These are phyloP conservation scores for Metschnikowia lochheadii DNA, from an alignment of 805 yeast genomes.

Conservation along the genomic window DNA sequence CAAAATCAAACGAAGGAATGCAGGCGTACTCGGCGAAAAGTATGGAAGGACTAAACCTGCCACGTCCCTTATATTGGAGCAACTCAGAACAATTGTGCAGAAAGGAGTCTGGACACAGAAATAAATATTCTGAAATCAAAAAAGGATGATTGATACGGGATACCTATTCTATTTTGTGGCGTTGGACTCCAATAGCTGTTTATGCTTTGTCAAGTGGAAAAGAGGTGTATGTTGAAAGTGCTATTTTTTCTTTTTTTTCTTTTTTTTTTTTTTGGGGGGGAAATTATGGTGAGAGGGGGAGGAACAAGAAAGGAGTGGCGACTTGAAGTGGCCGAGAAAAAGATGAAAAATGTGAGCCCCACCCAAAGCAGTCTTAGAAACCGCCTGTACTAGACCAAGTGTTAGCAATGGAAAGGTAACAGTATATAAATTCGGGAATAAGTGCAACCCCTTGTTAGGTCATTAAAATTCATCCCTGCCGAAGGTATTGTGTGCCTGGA, in stretches of 20 bases:
- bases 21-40: background rate
- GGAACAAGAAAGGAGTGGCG: slow-evolving; percentile 2
- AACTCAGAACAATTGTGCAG: background rate
- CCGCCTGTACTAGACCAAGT: background rate
- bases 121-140: background rate
- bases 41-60: background rate
- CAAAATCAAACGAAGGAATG: background rate
- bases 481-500: background rate
- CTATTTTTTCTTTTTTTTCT: slow-evolving; percentile 4
- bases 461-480: background rate
- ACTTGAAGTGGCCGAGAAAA: background rate
- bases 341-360: background rate
- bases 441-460: background rate
- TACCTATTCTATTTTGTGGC: background rate
- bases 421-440: background rate
- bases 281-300: slow-evolving; percentile 5
- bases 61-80: slow-evolving; percentile 1
- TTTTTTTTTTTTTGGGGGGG: slow-evolving; percentile 3
- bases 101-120: background rate
- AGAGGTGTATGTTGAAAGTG: slow-evolving; percentile 4
- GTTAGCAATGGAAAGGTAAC: background rate
- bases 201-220: slow-evolving; percentile 2
- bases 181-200: background rate
- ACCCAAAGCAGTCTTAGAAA: background rate
- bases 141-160: background rate